Evolutionary conservation across 1,284 basidiomycete species (phyloP).

Genomic region (Chiua sp.): DNA sequence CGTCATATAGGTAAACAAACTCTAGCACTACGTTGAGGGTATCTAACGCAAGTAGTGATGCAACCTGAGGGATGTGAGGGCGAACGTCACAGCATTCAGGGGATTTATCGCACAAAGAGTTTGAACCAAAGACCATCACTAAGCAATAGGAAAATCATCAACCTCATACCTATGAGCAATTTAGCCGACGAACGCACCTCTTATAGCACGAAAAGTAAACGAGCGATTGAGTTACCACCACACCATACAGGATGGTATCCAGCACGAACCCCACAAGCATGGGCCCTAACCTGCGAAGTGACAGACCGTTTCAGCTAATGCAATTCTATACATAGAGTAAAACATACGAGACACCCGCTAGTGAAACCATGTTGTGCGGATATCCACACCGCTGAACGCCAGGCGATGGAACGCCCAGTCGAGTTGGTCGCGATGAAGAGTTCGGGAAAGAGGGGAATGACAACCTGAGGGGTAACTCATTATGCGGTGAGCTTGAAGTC

Average conservation of each 20-base stretch:
- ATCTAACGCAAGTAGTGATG: conserved; percentile 41
- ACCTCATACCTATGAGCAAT: neutral
- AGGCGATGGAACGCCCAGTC: conserved; percentile 10
- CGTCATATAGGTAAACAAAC: conserved; percentile 43
- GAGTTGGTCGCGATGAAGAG: conserved; percentile 8
- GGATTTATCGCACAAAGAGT: conserved; percentile 23
- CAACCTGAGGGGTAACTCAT: conserved; percentile 4
- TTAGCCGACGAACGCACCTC: conserved; percentile 26
- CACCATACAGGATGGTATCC: conserved; percentile 47
- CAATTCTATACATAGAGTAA: neutral
- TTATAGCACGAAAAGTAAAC: conserved; percentile 47
- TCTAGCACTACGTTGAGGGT: conserved; percentile 46
- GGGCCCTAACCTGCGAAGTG: conserved; percentile 41
- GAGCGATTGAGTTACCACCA: conserved; percentile 47
- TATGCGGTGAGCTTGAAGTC: neutral
- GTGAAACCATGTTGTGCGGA: conserved; percentile 19
- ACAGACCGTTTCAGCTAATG: conserved; percentile 1
- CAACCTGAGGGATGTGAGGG: conserved; percentile 35
- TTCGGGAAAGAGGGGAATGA: conserved; percentile 7
- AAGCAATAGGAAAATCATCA: neutral
- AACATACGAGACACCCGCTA: conserved; percentile 30
- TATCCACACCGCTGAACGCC: conserved; percentile 10
- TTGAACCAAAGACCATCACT: conserved; percentile 30
- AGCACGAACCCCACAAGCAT: conserved; percentile 47
- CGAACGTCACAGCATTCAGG: neutral